phyloP scores from a whole-genome alignment of 2,329 filamentous ascomycete species.

The Cytospora mali region DNA sequence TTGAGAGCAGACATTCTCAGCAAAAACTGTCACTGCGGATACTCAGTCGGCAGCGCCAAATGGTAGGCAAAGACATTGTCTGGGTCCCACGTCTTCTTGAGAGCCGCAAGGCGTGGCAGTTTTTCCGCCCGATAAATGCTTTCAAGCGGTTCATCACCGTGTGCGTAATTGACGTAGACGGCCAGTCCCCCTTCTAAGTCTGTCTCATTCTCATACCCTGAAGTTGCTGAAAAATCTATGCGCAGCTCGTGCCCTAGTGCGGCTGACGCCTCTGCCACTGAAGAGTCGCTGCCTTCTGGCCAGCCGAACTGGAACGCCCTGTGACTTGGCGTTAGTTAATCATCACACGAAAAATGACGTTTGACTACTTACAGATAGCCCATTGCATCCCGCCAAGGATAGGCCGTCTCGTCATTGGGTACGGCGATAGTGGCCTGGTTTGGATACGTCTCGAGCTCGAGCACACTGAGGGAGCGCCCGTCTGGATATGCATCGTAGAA shows the following conservation, averaged over 20 bases:
- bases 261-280: not conserved
- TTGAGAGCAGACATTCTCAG: no score
- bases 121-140: not conserved
- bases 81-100: slow-evolving; percentile 2
- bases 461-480: slow-evolving; percentile 34
- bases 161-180: slow-evolving; percentile 11
- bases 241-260: not conserved
- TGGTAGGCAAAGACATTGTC: slow-evolving; percentile 5
- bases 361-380: not conserved
- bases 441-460: slow-evolving; percentile 46
- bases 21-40: not conserved
- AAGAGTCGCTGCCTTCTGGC: no score
- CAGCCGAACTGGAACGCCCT: no score
- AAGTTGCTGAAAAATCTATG: not conserved
- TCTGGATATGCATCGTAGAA: slow-evolving; percentile 43
- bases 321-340: no score
- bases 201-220: slow-evolving; percentile 2
- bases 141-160: not conserved
- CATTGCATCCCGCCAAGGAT: slow-evolving; percentile 1
- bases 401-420: not conserved
- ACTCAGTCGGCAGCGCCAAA: not conserved
- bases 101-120: not conserved
- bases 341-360: not conserved
- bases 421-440: slow-evolving; percentile 30
- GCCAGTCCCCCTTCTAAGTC: no score